Evolutionary conservation across 106 monocot species (phyloP).

Genomic region (Dactylorhiza incarnata): DNA sequence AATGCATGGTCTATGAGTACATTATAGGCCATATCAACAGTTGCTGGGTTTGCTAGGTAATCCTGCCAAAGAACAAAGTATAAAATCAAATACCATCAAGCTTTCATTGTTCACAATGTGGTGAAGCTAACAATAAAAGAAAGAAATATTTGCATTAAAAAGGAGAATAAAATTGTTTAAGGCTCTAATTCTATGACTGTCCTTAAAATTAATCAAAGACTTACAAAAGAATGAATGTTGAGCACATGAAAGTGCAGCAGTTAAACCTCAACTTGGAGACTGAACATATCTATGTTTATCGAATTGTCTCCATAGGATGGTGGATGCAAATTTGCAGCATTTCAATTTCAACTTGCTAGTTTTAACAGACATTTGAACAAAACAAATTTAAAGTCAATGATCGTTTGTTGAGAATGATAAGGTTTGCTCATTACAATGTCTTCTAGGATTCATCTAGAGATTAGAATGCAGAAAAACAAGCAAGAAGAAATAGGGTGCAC

Average conservation of each 20-base stretch:
- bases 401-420: background rate
- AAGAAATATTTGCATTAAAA: background rate
- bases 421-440: background rate
- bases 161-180: background rate
- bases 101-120: background rate
- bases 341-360: background rate
- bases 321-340: too few relatives aligned
- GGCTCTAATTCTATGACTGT: background rate
- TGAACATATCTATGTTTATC: too few relatives aligned
- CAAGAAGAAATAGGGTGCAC: too few relatives aligned
- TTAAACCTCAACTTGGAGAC: background rate
- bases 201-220: background rate
- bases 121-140: background rate
- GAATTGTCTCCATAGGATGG: too few relatives aligned
- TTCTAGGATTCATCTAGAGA: background rate
- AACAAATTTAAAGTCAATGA: background rate
- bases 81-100: background rate
- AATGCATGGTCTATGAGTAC: constrained; percentile 87
- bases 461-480: background rate
- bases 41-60: constrained; percentile 70
- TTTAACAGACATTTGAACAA: background rate
- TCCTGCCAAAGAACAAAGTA: constrained; percentile 43
- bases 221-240: background rate
- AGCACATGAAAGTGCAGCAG: constrained; percentile 1
- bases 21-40: constrained; percentile 85